Percentiles rank a stretch among this genome's conserved stretches.
These are phyloP conservation scores for Phytophthora colocasiae DNA, from an alignment of 352 stramenopile species.

Conservation along the genomic window DNA sequence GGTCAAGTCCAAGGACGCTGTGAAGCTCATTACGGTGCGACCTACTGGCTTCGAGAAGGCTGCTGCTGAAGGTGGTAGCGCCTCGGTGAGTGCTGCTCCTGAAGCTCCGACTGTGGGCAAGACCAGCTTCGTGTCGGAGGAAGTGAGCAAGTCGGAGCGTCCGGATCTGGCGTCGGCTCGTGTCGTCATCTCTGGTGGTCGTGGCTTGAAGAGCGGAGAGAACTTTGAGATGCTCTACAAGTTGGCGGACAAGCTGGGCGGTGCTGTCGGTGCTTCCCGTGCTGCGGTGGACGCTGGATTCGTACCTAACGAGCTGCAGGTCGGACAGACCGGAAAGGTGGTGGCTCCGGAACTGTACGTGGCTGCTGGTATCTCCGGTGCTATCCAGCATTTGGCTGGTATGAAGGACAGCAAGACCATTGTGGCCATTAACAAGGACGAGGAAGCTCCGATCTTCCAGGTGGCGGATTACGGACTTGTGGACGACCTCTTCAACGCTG, in stretches of 20 bases:
- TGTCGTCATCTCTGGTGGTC: constrained; percentile 96
- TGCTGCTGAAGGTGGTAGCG: constrained; percentile 71
- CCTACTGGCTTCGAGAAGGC: constrained; percentile 99
- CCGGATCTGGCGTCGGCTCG: constrained; percentile 94
- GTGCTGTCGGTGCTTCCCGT: constrained; percentile 96
- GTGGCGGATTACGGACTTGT: constrained; percentile 99
- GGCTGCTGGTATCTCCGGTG: constrained; percentile 97
- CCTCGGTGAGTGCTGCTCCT: constrained; percentile 70
- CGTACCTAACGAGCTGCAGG: constrained; percentile 98
- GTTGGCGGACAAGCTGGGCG: constrained; percentile 98
- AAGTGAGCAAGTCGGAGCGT: constrained; percentile 95
- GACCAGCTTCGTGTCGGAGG: constrained; percentile 94
- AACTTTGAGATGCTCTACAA: constrained; percentile 99
- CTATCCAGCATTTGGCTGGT: constrained; percentile 99
- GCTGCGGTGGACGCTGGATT: constrained; percentile 98
- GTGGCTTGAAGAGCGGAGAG: constrained; percentile 97
- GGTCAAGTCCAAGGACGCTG: constrained; percentile 88
- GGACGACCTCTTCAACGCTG: constrained; percentile 97
- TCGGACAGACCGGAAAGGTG: constrained; percentile 99
- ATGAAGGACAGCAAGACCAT: constrained; percentile 99
- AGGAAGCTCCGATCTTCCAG: constrained; percentile 99
- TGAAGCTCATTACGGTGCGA: constrained; percentile 97
- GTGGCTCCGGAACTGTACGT: constrained; percentile 98
- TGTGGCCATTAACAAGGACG: constrained; percentile 99
- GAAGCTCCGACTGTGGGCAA: constrained; percentile 64